Percentiles rank a stretch among this genome's conserved stretches.
phyloP scores from a whole-genome alignment of 192 early-diverging fungal species.

The Coemansia sp. region DNA sequence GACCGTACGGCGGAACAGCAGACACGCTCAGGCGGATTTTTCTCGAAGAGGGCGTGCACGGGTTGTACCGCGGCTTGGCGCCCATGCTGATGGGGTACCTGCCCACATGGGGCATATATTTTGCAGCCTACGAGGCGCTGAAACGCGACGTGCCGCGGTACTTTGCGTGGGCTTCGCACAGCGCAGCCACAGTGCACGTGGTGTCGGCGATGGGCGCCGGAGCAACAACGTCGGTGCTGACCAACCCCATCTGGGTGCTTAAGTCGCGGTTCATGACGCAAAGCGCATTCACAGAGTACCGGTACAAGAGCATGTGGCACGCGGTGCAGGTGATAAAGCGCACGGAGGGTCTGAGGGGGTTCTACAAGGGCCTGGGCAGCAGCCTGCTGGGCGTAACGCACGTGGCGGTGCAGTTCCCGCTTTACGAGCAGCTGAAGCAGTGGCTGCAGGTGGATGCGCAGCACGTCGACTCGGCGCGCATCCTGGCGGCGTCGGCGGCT shows the following conservation, averaged over 20 bases:
- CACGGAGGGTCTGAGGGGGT: slow-evolving; percentile 75
- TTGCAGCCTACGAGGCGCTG: slow-evolving; percentile 81
- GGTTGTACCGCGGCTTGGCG: slow-evolving; percentile 85
- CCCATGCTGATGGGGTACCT: slow-evolving; percentile 87
- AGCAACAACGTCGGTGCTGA: slow-evolving; percentile 68
- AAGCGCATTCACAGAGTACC: slow-evolving; percentile 65
- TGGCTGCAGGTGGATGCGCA: slow-evolving; percentile 20
- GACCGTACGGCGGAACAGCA: slow-evolving; percentile 50
- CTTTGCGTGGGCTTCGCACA: slow-evolving; percentile 3
- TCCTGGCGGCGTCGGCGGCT: slow-evolving; percentile 75
- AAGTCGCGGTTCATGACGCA: slow-evolving; percentile 91
- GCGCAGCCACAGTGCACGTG: slow-evolving; percentile 66
- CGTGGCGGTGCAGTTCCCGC: slow-evolving; percentile 91
- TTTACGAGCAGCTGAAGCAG: slow-evolving; percentile 88
- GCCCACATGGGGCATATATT: slow-evolving; percentile 91
- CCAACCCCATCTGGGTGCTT: slow-evolving; percentile 92
- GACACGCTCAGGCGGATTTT: slow-evolving; percentile 71
- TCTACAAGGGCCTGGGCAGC: slow-evolving; percentile 90
- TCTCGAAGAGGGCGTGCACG: slow-evolving; percentile 78
- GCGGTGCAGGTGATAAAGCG: slow-evolving; percentile 74
- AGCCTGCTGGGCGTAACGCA: slow-evolving; percentile 91
- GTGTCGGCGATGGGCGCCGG: slow-evolving; percentile 84
- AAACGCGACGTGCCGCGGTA: slow-evolving; percentile 53
- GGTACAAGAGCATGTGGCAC: slow-evolving; percentile 78
- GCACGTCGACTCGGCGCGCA: slow-evolving; percentile 48